A percentile compares a stretch with the other conserved stretches of the same genome.
phyloP scores from a whole-genome alignment of 371 early-diverging fungal genomes.

The Lichtheimia ornata region DNA sequence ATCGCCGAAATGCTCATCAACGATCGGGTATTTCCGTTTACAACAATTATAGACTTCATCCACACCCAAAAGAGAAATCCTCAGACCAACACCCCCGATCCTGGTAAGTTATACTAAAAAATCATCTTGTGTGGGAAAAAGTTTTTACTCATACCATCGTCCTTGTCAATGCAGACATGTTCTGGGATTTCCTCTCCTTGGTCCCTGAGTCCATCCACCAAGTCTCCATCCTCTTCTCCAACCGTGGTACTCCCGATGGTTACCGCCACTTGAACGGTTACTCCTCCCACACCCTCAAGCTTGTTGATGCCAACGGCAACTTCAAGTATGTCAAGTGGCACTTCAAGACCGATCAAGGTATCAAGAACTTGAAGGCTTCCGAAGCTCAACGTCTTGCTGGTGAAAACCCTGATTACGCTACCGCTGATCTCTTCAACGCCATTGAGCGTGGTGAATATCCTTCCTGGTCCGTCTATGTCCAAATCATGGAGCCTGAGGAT shows the following conservation, averaged over 20 bases:
- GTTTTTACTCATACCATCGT: conserved; percentile 13
- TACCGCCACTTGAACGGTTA: conserved; percentile 82
- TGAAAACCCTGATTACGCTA: conserved; percentile 74
- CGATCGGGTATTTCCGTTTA: not conserved
- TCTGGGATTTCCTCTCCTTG: conserved; percentile 80
- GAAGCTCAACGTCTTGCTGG: conserved; percentile 67
- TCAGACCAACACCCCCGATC: conserved; percentile 52
- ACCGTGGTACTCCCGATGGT: conserved; percentile 83
- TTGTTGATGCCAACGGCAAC: conserved; percentile 72
- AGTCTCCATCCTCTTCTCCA: conserved; percentile 76
- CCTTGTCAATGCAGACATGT: conserved; percentile 18
- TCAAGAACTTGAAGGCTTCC: conserved; percentile 68
- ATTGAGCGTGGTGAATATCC: conserved; percentile 77
- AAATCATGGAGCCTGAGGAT: conserved; percentile 75
- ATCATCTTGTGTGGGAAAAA: not conserved
- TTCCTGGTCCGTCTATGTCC: conserved; percentile 74
- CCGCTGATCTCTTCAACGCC: conserved; percentile 73
- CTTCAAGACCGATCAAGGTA: conserved; percentile 82
- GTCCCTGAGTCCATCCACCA: conserved; percentile 82
- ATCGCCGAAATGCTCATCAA: conserved; percentile 2
- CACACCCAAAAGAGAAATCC: conserved; percentile 85
- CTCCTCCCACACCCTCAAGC: conserved; percentile 76
- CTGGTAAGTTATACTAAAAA: conserved; percentile 7
- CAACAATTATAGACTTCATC: conserved; percentile 61
- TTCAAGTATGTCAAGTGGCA: conserved; percentile 85